phyloP scores from a whole-genome alignment of 23 red algal genomes.

The Gracilaria domingensis region DNA sequence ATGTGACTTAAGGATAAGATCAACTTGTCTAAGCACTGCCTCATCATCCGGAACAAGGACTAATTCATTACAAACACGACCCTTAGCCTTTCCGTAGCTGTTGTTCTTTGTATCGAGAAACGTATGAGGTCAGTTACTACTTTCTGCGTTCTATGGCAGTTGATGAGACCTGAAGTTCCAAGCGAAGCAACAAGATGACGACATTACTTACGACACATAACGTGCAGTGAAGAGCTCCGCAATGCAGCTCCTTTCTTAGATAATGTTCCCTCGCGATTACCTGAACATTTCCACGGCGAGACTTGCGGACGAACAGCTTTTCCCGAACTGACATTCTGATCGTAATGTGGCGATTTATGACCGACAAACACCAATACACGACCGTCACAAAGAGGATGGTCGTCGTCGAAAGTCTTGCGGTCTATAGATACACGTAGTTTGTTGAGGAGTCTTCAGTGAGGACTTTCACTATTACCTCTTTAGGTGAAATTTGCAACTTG shows the following conservation, averaged over 20 bases:
- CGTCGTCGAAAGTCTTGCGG: too few species aligned
- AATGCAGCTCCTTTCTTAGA: conserved; percentile 87
- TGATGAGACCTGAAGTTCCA: neutral
- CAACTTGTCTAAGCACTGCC: conserved; percentile 74
- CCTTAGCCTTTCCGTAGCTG: conserved; percentile 45
- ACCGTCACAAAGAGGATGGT: too few species aligned
- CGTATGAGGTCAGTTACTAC: neutral
- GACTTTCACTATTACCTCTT: too few species aligned
- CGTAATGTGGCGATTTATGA: neutral
- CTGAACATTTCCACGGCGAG: conserved; percentile 79
- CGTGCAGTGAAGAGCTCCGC: conserved; percentile 60
- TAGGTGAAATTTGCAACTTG: too few species aligned
- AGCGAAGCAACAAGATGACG: neutral
- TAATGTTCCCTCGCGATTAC: conserved; percentile 93
- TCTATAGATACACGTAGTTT: too few species aligned
- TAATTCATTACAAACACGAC: conserved; percentile 10
- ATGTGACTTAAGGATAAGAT: conserved; percentile 63
- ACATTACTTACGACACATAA: conserved; percentile 48
- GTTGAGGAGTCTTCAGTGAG: too few species aligned
- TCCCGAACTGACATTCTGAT: conserved; percentile 77
- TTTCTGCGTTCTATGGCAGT: neutral
- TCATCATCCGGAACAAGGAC: conserved; percentile 74
- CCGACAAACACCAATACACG: neutral
- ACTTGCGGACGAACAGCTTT: conserved; percentile 77
- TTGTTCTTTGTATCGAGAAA: neutral